A percentile compares a stretch with the other conserved stretches of the same genome.
These are phyloP conservation scores for Trypanosoma grayi DNA, from an alignment of 208 protist genomes.

Conservation along the genomic window DNA sequence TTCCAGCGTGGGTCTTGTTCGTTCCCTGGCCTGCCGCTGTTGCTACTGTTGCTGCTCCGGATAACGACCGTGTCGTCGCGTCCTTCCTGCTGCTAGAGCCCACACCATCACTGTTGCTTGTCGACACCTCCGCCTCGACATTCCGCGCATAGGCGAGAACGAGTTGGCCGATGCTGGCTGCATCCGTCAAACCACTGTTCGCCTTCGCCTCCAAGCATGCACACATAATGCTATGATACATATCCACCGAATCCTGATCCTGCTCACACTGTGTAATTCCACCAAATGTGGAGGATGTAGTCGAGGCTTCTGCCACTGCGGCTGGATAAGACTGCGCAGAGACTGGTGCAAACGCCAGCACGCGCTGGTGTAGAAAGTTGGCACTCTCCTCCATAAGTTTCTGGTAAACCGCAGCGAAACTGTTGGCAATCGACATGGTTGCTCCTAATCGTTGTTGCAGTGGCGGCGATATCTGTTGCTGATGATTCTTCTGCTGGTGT, in stretches of 20 bases:
- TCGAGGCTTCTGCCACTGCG: too few relatives aligned
- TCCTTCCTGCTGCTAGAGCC: neutral
- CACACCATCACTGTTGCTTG: neutral
- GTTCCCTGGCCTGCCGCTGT: neutral
- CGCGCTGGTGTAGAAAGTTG: slow-evolving; percentile 12
- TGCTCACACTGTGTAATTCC: neutral
- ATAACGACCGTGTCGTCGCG: neutral
- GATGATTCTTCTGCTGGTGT: neutral
- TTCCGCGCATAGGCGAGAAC: slow-evolving; percentile 21
- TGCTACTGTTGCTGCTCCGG: neutral
- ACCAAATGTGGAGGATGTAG: neutral
- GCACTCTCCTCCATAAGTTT: slow-evolving; percentile 17
- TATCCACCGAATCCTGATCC: slow-evolving; percentile 8
- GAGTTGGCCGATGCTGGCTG: slow-evolving; percentile 17
- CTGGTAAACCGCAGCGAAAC: slow-evolving; percentile 11
- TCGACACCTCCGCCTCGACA: slow-evolving; percentile 13
- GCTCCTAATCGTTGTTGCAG: too few relatives aligned
- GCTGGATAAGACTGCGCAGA: neutral
- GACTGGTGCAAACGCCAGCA: slow-evolving; percentile 1
- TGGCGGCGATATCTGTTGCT: too few relatives aligned
- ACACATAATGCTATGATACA: slow-evolving; percentile 23
- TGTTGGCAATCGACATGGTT: neutral
- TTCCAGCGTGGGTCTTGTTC: neutral
- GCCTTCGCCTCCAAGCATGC: slow-evolving; percentile 24
- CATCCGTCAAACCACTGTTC: slow-evolving; percentile 21